phyloP scores from a whole-genome alignment of 129 eudicot genomes.

The Chrysanthemum lavandulifolium region DNA sequence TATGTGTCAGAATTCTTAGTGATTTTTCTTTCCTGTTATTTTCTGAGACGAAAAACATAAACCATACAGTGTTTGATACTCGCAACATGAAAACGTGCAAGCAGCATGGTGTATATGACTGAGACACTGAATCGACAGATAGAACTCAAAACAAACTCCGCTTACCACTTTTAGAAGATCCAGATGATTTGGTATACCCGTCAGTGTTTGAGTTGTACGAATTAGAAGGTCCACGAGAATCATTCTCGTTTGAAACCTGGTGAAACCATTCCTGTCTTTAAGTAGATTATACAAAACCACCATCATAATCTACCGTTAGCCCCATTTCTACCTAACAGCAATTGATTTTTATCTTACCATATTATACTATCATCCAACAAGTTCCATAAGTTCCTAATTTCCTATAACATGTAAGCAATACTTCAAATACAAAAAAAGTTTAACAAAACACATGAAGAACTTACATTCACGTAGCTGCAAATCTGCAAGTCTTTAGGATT shows the following conservation, averaged over 20 bases:
- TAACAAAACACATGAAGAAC: slow-evolving; percentile 15
- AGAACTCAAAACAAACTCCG: slow-evolving; percentile 9
- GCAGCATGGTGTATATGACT: slow-evolving; percentile 1
- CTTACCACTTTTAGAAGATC: slow-evolving; percentile 44
- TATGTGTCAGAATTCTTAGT: slow-evolving; percentile 66
- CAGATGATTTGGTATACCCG: slow-evolving; percentile 34
- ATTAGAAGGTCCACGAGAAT: slow-evolving; percentile 19
- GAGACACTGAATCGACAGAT: not conserved
- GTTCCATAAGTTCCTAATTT: not conserved
- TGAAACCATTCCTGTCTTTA: not conserved
- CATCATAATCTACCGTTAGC: slow-evolving; percentile 1
- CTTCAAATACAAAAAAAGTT: not conserved
- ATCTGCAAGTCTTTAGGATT: slow-evolving; percentile 17
- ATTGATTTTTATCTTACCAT: no score
- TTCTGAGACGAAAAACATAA: slow-evolving; percentile 27
- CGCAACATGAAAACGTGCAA: not conserved
- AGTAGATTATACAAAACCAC: slow-evolving; percentile 4
- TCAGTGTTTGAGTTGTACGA: slow-evolving; percentile 27
- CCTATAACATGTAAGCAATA: not conserved
- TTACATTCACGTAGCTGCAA: slow-evolving; percentile 35
- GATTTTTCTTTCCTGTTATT: slow-evolving; percentile 74
- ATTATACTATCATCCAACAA: not conserved
- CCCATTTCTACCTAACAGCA: not conserved
- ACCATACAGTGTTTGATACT: slow-evolving; percentile 14
- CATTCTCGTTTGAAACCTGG: slow-evolving; percentile 33